These are phyloP conservation scores for Phaffia australis DNA, from an alignment of 768 basidiomycete genomes.

Conservation along the genomic window DNA sequence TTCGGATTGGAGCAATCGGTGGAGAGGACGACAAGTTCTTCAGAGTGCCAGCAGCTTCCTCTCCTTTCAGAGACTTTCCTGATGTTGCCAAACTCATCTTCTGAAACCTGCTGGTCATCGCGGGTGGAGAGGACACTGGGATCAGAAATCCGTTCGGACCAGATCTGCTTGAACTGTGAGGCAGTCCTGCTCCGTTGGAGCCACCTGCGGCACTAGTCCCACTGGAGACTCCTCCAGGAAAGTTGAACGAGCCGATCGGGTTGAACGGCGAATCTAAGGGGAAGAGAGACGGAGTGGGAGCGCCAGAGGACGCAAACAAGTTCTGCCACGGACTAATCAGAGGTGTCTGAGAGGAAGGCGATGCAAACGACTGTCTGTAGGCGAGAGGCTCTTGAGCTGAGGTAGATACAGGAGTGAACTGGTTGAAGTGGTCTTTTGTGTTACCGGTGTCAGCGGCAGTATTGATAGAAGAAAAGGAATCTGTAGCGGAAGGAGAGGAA, in stretches of 20 bases:
- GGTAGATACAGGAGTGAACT: too few species aligned
- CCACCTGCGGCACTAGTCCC: background rate
- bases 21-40: background rate
- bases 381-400: too few species aligned
- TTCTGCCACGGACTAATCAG: conserved; percentile 23
- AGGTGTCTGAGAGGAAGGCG: background rate
- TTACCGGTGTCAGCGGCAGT: too few species aligned
- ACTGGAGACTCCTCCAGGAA: background rate
- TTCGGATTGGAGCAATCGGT: background rate
- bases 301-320: conserved; percentile 22
- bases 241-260: conserved; percentile 1
- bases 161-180: conserved; percentile 4
- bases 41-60: too few species aligned
- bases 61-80: too few species aligned
- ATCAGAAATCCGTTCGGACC: background rate
- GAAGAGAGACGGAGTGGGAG: conserved; percentile 20
- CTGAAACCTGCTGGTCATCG: background rate
- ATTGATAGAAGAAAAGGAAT: too few species aligned
- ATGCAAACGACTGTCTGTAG: background rate
- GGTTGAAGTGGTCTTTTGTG: too few species aligned
- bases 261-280: conserved; percentile 18
- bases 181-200: background rate
- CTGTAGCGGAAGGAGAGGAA: too few species aligned
- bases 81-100: too few species aligned
- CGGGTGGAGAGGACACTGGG: background rate